Percentiles rank a stretch among this genome's conserved stretches.
Conservation (phyloP, 106 monocot species). For the Dendrobium chrysotoxum region DNA sequence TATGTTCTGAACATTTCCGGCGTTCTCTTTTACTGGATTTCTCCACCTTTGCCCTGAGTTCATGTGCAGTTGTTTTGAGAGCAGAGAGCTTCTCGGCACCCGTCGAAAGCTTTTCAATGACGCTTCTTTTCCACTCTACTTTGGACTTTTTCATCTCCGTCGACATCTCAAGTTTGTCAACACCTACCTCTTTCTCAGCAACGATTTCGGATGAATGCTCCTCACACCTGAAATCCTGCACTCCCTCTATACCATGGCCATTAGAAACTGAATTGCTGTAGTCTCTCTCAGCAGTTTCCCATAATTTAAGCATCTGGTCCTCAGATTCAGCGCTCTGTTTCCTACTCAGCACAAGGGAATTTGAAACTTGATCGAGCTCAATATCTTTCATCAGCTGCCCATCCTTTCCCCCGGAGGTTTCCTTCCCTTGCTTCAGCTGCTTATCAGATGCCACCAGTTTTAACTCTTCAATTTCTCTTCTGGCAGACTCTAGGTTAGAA, state of each 20-base stretch:
- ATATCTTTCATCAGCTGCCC: conserved; percentile 67
- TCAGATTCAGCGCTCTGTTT: conserved; percentile 19
- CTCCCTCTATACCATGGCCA: conserved; percentile 22
- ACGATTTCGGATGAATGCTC: conserved; percentile 37
- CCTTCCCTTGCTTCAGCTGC: background rate
- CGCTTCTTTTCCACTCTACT: conserved; percentile 44
- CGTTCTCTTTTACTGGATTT: conserved; percentile 25
- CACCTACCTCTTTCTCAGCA: conserved; percentile 57
- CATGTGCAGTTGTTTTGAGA: conserved; percentile 34
- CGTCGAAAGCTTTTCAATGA: conserved; percentile 41
- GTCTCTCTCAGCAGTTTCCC: conserved; percentile 43
- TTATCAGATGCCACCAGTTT: conserved; percentile 3
- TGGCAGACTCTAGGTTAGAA: conserved; percentile 23
- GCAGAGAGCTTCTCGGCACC: conserved; percentile 48
- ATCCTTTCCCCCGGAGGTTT: conserved; percentile 21
- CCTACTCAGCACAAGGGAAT: conserved; percentile 2
- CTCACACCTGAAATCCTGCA: conserved; percentile 29
- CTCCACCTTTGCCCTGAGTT: conserved; percentile 52
- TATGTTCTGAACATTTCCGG: conserved; percentile 25
- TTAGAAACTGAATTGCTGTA: conserved; percentile 10
- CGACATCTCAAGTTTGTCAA: conserved; percentile 46
- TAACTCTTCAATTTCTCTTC: conserved; percentile 26
- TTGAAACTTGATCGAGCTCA: conserved; percentile 62
- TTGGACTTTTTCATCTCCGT: conserved; percentile 18
- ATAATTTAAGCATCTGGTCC: conserved; percentile 55